phyloP scores from a whole-genome alignment of 202 grass and related monocot species.

The Brachypodium distachyon region DNA sequence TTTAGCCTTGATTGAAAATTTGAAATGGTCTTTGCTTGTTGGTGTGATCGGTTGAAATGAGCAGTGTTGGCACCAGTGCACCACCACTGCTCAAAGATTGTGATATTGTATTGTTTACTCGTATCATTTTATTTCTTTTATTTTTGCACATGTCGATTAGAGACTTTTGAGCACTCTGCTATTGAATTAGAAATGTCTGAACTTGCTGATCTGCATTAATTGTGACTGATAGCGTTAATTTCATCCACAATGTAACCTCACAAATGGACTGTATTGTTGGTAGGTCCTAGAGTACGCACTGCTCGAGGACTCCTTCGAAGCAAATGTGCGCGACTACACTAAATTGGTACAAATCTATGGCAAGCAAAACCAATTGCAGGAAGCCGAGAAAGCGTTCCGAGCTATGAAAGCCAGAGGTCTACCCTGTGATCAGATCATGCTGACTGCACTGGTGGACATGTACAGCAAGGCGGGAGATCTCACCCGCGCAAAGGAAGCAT shows the following conservation, averaged over 20 bases:
- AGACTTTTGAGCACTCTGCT: background rate
- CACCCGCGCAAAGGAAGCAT: conserved; percentile 34
- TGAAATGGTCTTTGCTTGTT: background rate
- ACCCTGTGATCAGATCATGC: conserved; percentile 62
- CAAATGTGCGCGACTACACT: conserved; percentile 69
- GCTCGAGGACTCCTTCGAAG: conserved; percentile 64
- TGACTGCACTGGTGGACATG: conserved; percentile 63
- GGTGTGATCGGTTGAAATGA: background rate
- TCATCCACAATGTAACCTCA: background rate
- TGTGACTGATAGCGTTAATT: background rate
- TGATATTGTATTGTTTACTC: background rate
- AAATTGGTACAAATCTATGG: conserved; percentile 67
- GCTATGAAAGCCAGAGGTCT: conserved; percentile 70
- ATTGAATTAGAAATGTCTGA: background rate
- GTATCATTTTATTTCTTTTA: too few relatives aligned
- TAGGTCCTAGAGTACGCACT: conserved; percentile 19
- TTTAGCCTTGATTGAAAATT: background rate
- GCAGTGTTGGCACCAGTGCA: background rate
- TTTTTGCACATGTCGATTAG: background rate
- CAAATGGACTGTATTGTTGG: background rate
- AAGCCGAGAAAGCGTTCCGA: conserved; percentile 56
- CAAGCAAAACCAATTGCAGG: conserved; percentile 60
- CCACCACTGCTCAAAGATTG: background rate
- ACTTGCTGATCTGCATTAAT: background rate
- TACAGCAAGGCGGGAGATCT: conserved; percentile 66